Evolutionary conservation across 2,329 filamentous ascomycete species (phyloP).

Genomic region (Periconia sp.): DNA sequence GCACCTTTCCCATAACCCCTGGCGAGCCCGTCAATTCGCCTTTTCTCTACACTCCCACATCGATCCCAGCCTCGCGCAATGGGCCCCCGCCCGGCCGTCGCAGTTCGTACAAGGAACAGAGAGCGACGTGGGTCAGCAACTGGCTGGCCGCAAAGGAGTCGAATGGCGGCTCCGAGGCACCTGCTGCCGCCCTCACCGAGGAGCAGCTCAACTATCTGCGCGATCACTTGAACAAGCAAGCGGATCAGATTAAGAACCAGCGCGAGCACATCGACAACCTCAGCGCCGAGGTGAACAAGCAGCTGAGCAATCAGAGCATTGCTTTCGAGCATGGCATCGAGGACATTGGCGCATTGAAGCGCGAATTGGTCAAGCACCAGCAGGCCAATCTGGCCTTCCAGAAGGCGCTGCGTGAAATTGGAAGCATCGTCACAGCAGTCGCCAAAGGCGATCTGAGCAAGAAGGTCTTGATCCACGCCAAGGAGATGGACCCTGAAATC

Average conservation of each 20-base stretch:
- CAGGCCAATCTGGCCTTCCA: constrained; percentile 99
- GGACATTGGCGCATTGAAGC: constrained; percentile 86
- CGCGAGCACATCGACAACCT: constrained; percentile 85
- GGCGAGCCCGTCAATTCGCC: constrained; percentile 69
- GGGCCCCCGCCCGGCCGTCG: constrained; percentile 38
- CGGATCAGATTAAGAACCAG: constrained; percentile 87
- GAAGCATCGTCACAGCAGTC: constrained; percentile 95
- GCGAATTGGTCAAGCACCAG: constrained; percentile 94
- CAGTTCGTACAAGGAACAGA: constrained; percentile 43
- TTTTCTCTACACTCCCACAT: constrained; percentile 62
- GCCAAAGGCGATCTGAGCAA: constrained; percentile 95
- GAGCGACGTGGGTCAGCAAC: constrained; percentile 55
- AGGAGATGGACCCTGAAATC: constrained; percentile 98
- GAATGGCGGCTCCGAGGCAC: constrained; percentile 52
- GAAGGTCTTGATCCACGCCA: constrained; percentile 92
- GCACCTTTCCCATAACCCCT: constrained; percentile 77
- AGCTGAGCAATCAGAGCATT: constrained; percentile 83
- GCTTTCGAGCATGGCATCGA: constrained; percentile 80
- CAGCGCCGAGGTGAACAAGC: constrained; percentile 82
- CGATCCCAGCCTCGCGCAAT: constrained; percentile 44
- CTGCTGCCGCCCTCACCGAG: constrained; percentile 69
- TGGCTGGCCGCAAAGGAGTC: constrained; percentile 62
- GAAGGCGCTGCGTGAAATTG: constrained; percentile 94
- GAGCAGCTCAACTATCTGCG: constrained; percentile 84
- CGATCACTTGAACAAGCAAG: constrained; percentile 92